Conservation (phyloP, 2,329 filamentous ascomycete species). For the Sclerotinia minor region DNA sequence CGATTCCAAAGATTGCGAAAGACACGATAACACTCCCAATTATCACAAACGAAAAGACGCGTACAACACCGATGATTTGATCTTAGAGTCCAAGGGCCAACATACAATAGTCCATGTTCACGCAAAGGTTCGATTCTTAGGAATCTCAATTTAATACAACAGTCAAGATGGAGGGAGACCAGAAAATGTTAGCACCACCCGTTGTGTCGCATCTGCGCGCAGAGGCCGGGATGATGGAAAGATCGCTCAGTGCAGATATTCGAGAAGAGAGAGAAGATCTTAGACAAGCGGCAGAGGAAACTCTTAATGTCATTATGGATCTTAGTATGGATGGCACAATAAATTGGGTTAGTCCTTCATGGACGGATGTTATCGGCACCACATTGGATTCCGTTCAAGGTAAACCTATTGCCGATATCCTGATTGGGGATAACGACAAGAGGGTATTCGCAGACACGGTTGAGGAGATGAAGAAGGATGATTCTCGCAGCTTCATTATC, state of each 20-base stretch:
- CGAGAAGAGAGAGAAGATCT: slow-evolving; percentile 91
- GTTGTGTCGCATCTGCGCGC: slow-evolving; percentile 39
- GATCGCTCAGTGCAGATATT: slow-evolving; percentile 82
- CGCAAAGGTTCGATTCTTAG: slow-evolving; percentile 23
- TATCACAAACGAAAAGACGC: slow-evolving; percentile 15
- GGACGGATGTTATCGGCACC: slow-evolving; percentile 89
- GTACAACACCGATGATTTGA: slow-evolving; percentile 14
- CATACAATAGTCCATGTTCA: slow-evolving; percentile 24
- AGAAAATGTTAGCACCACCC: slow-evolving; percentile 40
- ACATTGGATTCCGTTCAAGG: slow-evolving; percentile 71
- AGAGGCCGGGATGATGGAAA: slow-evolving; percentile 52
- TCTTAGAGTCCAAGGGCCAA: slow-evolving; percentile 1
- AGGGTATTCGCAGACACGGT: slow-evolving; percentile 79
- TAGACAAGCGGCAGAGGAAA: slow-evolving; percentile 93
- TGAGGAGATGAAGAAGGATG: slow-evolving; percentile 87
- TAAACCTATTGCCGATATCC: slow-evolving; percentile 74
- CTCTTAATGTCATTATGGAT: slow-evolving; percentile 93
- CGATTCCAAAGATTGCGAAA: slow-evolving; percentile 21
- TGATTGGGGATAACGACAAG: slow-evolving; percentile 71
- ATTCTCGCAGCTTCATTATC: slow-evolving; percentile 87
- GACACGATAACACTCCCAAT: slow-evolving; percentile 9
- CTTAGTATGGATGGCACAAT: slow-evolving; percentile 86
- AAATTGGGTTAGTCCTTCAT: slow-evolving; percentile 95
- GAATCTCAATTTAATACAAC: slow-evolving; percentile 18
- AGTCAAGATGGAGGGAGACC: slow-evolving; percentile 31